Evolutionary conservation across 495 filamentous ascomycete genomes (phyloP).

Genomic region (Penicillium mononematosum): DNA sequence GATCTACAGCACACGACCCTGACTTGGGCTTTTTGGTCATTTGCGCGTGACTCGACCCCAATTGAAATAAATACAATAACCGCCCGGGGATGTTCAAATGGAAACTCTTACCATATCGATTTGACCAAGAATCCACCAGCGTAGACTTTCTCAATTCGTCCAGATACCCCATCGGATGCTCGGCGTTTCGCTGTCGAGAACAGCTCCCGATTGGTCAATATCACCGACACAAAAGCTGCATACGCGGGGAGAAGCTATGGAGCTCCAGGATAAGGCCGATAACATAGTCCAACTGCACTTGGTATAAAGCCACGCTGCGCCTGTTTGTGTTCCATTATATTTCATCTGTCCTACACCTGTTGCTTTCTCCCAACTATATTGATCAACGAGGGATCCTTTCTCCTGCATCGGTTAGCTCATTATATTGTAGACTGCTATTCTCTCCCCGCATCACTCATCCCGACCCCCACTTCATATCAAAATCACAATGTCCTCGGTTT

Average conservation of each 20-base stretch:
- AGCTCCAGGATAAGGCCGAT: conserved; percentile 21
- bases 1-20: neutral
- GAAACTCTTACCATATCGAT: conserved; percentile 22
- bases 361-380: neutral
- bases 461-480: conserved; percentile 1
- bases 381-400: neutral
- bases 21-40: neutral
- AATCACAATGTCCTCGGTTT: conserved; percentile 45
- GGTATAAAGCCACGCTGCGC: conserved; percentile 30
- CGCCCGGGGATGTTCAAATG: neutral
- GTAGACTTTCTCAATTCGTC: conserved; percentile 34
- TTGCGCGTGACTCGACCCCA: neutral
- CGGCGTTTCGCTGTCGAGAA: conserved; percentile 20
- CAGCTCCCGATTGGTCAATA: conserved; percentile 20
- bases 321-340: conserved; percentile 3
- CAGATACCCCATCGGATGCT: conserved; percentile 12
- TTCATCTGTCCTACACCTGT: neutral
- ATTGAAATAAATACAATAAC: neutral
- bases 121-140: conserved; percentile 15
- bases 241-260: conserved; percentile 24
- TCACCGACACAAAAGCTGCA: conserved; percentile 26
- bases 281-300: conserved; percentile 9
- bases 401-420: conserved; percentile 4
- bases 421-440: conserved; percentile 12
- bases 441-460: conserved; percentile 15